Base-by-base conservation (phyloP, 495 filamentous ascomycete genomes). In the Tuber microsphaerosporum region DNA sequence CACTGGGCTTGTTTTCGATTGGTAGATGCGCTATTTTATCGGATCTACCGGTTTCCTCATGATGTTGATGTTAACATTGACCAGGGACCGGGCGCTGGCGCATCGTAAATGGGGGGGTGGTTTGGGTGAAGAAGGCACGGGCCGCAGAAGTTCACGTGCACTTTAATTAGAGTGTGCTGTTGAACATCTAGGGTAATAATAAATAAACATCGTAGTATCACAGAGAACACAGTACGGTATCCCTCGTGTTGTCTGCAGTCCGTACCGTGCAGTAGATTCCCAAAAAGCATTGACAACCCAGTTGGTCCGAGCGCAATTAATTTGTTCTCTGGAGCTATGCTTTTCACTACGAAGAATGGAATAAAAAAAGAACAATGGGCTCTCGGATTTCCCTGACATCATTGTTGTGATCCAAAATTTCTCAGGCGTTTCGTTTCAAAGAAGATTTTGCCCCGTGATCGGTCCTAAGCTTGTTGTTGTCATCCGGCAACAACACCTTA, bases 291-390 rank as follows among this genome's bases (percentile, higher is more conserved):
- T 65, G 31, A 65, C 56, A 65, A 65, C 56, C 26, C 14, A 65
- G 26, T 65, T 65, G 56, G 56, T 65, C 56, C 56, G 56, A 65
- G 56, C 56, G 56, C 56, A 65, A 65, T 17, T 26, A 65, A 65
- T 65, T 34, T 34, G 56, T 61, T 34, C 26, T 31, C 31, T 12
- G 56, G 56, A 65, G 14, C 6, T 34, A 65, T 65, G 17, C 17
- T 65, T 61, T 17, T 65, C 26, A 65, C 26, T 1, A 34, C 16
- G 26, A 34, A 19, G 14, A 17, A 19, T 34, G 26, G 26, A 16
- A 34, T 31, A 31, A 17, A 16, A 31, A 65, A 17, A 61, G 26
- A 14, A 65, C 5, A 65, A 65, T 4, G 12, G 12, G 34, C 26
- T 19, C 22, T 65, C 56, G 6, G 3, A 12, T 34, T 65, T 65